A percentile compares a stretch with the other conserved stretches of the same genome.
Evolutionary conservation across 176 grass and related monocot genomes (phyloP).

Genomic region (Oryza punctata): DNA sequence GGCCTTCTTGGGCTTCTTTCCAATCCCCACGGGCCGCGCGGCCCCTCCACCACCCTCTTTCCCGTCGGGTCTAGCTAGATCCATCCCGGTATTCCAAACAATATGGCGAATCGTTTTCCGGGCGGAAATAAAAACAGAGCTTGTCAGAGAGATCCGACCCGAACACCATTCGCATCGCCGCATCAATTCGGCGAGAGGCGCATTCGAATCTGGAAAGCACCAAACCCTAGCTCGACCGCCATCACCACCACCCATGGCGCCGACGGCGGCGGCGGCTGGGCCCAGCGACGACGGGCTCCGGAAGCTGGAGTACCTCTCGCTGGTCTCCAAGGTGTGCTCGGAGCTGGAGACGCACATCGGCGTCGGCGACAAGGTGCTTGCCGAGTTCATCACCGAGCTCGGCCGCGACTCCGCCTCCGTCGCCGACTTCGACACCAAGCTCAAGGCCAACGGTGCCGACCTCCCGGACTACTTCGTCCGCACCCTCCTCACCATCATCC

Average conservation of each 20-base stretch:
- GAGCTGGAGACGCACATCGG: slow-evolving; percentile 81
- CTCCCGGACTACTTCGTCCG: slow-evolving; percentile 83
- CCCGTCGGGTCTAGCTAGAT: not conserved
- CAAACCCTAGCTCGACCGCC: slow-evolving; percentile 30
- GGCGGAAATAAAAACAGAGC: not conserved
- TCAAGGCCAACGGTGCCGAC: slow-evolving; percentile 68
- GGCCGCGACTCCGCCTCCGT: slow-evolving; percentile 56
- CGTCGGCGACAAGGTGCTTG: slow-evolving; percentile 74
- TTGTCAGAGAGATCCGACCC: not conserved
- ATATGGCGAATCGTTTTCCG: not conserved
- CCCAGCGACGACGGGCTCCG: slow-evolving; percentile 51
- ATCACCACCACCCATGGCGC: slow-evolving; percentile 30
- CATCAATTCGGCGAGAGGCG: not conserved
- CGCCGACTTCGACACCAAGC: slow-evolving; percentile 59
- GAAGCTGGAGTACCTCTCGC: slow-evolving; percentile 74
- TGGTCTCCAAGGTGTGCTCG: slow-evolving; percentile 73
- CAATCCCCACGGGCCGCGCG: too few relatives aligned
- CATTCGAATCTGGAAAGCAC: slow-evolving; percentile 5
- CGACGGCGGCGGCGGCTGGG: slow-evolving; percentile 26
- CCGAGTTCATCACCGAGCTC: slow-evolving; percentile 83
- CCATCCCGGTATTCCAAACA: not conserved
- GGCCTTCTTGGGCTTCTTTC: not conserved
- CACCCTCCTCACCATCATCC: slow-evolving; percentile 78
- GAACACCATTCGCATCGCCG: not conserved
- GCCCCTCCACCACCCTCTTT: not conserved